Base-by-base conservation (phyloP, 1,139 yeast genomes). In the Pichia sp. region DNA sequence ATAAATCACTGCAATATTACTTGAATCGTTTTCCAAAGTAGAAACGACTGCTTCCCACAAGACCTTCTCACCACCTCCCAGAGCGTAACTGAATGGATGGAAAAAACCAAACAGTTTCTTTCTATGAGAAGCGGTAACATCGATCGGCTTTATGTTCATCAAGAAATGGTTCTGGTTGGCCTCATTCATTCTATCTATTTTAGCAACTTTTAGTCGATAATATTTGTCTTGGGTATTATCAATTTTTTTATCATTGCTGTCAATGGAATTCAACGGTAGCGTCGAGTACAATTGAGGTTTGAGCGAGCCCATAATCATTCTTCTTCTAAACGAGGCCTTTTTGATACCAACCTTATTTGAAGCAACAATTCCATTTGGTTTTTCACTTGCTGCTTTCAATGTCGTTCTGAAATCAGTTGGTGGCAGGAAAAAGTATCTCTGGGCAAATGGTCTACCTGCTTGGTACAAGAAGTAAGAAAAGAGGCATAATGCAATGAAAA, bases 21-120 rank as follows among this genome's bases (percentile, higher is more conserved):
- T 62, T 5, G 67, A 66, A 50, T 73, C 71, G 36, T 71, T 67
- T 9, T 64, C 56, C 49, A 90, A 67, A 0, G 96, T 85, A 29
- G 83, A 73, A 53, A 77, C 73, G 5, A 92, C 86, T 0, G 97
- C 96, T 46, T 86, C 88, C 98, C 98, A 94, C 40, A 94, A 69
- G 0, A 94, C 98, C 43, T 95, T 75, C 62, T 94, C 99, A 28
- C 99, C 99, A 36, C 99, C 99, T 26, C 98, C 98, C 36, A 95
- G 96, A 40, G 95, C 94, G 61, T 86, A 86, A 52, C 97, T 90
- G 56, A 83, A 85, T 0, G 98, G 98, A 64, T 94, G 99, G 69
- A 92, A 88, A 59, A 85, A 90, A 5, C 97, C 99, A 57, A 69
- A 83, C 26, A 86, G 60, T 26, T 69, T 52, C 42, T 60, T 67